phyloP scores from a whole-genome alignment of 106 monocot species.

The Dendrobium nobile region DNA sequence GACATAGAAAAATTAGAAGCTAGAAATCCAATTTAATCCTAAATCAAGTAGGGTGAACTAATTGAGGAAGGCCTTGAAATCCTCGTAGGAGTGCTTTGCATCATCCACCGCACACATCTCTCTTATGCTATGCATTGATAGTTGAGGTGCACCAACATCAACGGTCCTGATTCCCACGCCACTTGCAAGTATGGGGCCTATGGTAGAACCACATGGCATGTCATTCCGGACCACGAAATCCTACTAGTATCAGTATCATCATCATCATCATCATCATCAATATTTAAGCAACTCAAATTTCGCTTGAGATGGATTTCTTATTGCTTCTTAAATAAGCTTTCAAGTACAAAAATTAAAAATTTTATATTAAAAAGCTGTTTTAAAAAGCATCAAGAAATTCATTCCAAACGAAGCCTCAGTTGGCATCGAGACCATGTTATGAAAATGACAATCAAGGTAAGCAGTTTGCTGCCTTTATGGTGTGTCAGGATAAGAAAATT shows the following conservation, averaged over 20 bases:
- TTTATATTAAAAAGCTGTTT: too few relatives aligned
- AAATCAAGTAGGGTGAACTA: constrained; percentile 68
- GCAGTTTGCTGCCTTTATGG: too few relatives aligned
- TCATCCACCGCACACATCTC: constrained; percentile 99
- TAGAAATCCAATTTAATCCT: constrained; percentile 50
- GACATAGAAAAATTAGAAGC: not conserved
- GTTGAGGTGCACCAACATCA: constrained; percentile 85
- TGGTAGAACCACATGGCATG: constrained; percentile 95
- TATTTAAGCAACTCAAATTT: too few relatives aligned
- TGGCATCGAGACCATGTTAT: too few relatives aligned
- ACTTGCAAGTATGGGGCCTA: constrained; percentile 94
- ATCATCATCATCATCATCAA: not conserved
- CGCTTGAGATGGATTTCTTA: too few relatives aligned
- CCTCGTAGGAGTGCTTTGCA: constrained; percentile 66
- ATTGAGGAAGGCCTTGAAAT: constrained; percentile 79
- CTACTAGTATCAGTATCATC: constrained; percentile 20
- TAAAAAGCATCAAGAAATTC: too few relatives aligned
- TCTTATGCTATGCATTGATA: constrained; percentile 98
- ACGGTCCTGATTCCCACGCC: constrained; percentile 90
- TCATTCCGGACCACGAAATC: constrained; percentile 97
- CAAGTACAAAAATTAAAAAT: too few relatives aligned
- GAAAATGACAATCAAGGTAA: too few relatives aligned
- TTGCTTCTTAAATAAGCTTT: too few relatives aligned
- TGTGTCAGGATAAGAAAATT: too few relatives aligned
- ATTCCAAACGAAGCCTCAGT: too few relatives aligned